Percentiles rank a stretch among this genome's conserved stretches.
These are phyloP conservation scores for Phytophthora cajani DNA, from an alignment of 352 stramenopile species.

Conservation along the genomic window DNA sequence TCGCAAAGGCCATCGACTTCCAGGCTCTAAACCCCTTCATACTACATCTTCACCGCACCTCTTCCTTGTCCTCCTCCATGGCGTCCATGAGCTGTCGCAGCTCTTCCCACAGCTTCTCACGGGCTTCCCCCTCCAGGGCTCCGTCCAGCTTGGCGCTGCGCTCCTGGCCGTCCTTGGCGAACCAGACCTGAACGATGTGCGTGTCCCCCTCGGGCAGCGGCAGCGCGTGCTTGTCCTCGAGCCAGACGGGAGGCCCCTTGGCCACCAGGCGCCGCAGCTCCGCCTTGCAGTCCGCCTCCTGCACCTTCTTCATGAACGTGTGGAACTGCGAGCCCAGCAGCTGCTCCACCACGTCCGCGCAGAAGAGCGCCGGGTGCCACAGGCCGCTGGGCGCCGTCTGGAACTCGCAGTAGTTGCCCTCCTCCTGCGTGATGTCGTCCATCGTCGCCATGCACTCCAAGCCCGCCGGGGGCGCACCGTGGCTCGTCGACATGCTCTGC, in stretches of 20 bases:
- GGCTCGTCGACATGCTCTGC: constrained; percentile 25
- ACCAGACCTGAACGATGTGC: constrained; percentile 92
- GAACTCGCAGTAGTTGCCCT: constrained; percentile 93
- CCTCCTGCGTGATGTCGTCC: constrained; percentile 95
- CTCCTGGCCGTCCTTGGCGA: constrained; percentile 81
- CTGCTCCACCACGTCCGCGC: constrained; percentile 78
- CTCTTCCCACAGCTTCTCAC: constrained; percentile 77
- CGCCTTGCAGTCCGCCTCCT: constrained; percentile 95
- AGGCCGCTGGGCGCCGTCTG: constrained; percentile 88
- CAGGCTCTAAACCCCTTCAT: background rate
- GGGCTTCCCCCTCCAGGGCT: constrained; percentile 87
- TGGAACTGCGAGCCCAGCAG: constrained; percentile 92
- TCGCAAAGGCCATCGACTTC: background rate
- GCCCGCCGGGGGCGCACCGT: constrained; percentile 84
- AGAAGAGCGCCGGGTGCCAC: constrained; percentile 89
- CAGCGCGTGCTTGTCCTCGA: constrained; percentile 93
- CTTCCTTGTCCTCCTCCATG: constrained; percentile 85
- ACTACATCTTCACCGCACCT: constrained; percentile 51
- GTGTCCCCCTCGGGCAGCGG: constrained; percentile 90
- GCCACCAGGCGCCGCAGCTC: constrained; percentile 92
- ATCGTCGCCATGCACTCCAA: constrained; percentile 95
- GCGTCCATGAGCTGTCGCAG: constrained; percentile 72
- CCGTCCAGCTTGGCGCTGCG: constrained; percentile 88
- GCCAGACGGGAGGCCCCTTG: constrained; percentile 91
- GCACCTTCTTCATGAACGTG: constrained; percentile 93